These are phyloP conservation scores for Cladophialophora exuberans DNA, from an alignment of 2,329 filamentous ascomycete species.

Conservation along the genomic window DNA sequence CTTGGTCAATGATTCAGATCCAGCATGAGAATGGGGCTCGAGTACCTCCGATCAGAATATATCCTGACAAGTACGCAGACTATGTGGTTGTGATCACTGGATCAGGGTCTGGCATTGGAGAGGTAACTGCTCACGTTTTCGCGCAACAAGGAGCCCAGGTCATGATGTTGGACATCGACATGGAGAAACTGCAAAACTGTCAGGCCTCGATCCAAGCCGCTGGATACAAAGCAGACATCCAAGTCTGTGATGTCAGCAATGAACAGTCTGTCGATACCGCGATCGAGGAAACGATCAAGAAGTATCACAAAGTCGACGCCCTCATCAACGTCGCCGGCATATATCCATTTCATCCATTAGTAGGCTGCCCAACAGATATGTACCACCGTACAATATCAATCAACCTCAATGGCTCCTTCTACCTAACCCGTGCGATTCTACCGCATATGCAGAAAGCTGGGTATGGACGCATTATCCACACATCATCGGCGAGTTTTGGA, in stretches of 20 bases:
- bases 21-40: slow-evolving; percentile 7
- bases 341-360: slow-evolving; percentile 9
- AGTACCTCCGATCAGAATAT: slow-evolving; percentile 10
- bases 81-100: slow-evolving; percentile 31
- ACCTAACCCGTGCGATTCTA: slow-evolving; percentile 5
- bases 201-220: slow-evolving; percentile 13
- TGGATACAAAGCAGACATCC: slow-evolving; percentile 22
- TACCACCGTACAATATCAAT: slow-evolving; percentile 3
- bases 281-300: slow-evolving; percentile 8
- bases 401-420: slow-evolving; percentile 9
- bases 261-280: not conserved
- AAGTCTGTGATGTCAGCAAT: slow-evolving; percentile 32
- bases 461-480: slow-evolving; percentile 15
- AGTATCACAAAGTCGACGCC: slow-evolving; percentile 10
- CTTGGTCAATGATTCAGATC: not conserved
- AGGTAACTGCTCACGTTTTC: slow-evolving; percentile 28
- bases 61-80: slow-evolving; percentile 16
- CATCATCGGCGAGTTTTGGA: not conserved
- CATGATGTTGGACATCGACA: slow-evolving; percentile 32
- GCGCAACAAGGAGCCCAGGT: slow-evolving; percentile 32
- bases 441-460: slow-evolving; percentile 17
- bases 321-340: slow-evolving; percentile 8
- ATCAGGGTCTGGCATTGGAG: slow-evolving; percentile 33
- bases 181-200: slow-evolving; percentile 25
- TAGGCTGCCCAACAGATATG: not conserved